Base-by-base conservation (phyloP, 345 rosid species). In the Brassica cretica region DNA sequence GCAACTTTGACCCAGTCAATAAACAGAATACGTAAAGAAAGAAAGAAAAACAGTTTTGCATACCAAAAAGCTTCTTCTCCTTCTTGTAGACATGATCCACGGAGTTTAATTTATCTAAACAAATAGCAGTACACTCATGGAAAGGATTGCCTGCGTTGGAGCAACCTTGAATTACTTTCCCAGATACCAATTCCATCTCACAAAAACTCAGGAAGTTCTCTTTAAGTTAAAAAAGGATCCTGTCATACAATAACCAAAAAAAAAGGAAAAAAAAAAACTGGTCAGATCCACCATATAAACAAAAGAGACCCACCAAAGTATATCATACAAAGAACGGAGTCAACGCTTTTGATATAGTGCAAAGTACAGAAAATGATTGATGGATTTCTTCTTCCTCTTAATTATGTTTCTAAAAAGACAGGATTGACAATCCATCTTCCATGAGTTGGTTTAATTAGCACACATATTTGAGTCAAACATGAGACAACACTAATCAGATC, bases 111-210 rank as follows among this genome's bases (percentile, higher is more conserved):
- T 44, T 69, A 61, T 79, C 75, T 5, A 62, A 1, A 74, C 82
- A 79, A 10, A 55, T 19, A 51, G 15, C 2, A 64, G 75, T 74
- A 39, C 82, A 79, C 66, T 79, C 78, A 60, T 79, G 82, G 55
- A 49, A 79, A 63, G 82, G 82, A 74, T 79, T 79, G 71, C 25
- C 66, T 63, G 78, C 82, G 75, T 79, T 79, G 39, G 82, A 18
- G 39, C 82, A 79, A 29, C 66, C 78, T 62, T 24, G 66, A 53
- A 61, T 58, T 16, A 79, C 82, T 51, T 69, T 79, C 21, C 71
- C 75, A 62, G 75, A 72, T 58, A 59, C 60, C 14, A 73, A 4
- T 14, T 79, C 78, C 74, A 79, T 73, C 58, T 79, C 78, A 24
- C 18, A 70, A 39, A n/a, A 76, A 69, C 29, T 61, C 14, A n/a